phyloP scores from a whole-genome alignment of 2,329 filamentous ascomycete genomes.

The Aspergillus sp. region DNA sequence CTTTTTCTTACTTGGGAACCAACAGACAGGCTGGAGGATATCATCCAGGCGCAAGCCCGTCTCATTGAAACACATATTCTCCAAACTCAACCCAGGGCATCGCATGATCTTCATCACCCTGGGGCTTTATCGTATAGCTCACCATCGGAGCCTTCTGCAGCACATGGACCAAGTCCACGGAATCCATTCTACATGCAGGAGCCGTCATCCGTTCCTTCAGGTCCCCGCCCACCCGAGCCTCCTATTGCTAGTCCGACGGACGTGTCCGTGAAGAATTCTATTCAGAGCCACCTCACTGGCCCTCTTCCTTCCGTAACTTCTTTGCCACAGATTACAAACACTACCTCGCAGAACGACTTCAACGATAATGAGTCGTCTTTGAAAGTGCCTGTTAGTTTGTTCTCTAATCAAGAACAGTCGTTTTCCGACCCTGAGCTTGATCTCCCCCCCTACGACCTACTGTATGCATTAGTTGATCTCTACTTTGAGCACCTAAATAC shows the following conservation, averaged over 20 bases:
- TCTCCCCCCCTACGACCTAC: conserved; percentile 70
- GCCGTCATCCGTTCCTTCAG: conserved; percentile 50
- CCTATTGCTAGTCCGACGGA: conserved; percentile 41
- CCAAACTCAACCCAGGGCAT: conserved; percentile 30
- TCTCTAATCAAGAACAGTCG: conserved; percentile 49
- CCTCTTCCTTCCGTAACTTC: conserved; percentile 22
- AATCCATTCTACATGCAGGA: conserved; percentile 64
- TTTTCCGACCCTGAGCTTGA: conserved; percentile 59
- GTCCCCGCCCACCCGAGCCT: conserved; percentile 47
- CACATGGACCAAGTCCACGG: conserved; percentile 56
- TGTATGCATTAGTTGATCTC: conserved; percentile 71
- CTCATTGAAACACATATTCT: conserved; percentile 61
- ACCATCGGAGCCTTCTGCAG: conserved; percentile 53
- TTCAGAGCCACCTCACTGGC: conserved; percentile 23
- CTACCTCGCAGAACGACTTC: conserved; percentile 33
- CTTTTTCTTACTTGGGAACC: not conserved
- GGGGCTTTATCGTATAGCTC: conserved; percentile 38
- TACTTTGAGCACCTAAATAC: conserved; percentile 80
- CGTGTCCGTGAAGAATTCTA: conserved; percentile 28
- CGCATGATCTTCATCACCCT: conserved; percentile 26
- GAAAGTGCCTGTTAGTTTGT: conserved; percentile 59
- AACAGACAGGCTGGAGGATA: conserved; percentile 64
- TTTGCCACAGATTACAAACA: conserved; percentile 25
- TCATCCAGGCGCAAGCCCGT: conserved; percentile 64
- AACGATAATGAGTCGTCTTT: conserved; percentile 51